Conservation (phyloP, 768 basidiomycete genomes). For the Fomitopsis pulvina region DNA sequence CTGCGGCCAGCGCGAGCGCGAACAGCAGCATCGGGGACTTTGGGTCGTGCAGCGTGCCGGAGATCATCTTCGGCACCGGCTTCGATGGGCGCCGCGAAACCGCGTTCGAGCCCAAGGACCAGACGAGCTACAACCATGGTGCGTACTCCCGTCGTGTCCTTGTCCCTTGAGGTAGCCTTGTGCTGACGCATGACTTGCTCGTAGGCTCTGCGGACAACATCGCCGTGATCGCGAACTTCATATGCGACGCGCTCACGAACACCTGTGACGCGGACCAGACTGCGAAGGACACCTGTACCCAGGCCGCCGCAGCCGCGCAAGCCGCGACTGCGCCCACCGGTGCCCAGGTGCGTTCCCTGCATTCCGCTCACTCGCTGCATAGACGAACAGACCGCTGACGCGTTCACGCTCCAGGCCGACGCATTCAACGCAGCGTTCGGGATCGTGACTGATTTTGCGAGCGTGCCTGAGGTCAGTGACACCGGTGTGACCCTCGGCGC, state of each 20-base stretch:
- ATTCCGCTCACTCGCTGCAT: no score
- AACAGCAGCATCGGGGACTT: constrained; percentile 32
- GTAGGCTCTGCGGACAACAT: constrained; percentile 56
- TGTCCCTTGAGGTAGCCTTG: constrained; percentile 14
- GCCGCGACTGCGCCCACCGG: constrained; percentile 29
- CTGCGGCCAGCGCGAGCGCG: constrained; percentile 25
- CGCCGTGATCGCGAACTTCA: constrained; percentile 50
- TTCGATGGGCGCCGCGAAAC: constrained; percentile 51
- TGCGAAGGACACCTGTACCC: constrained; percentile 43
- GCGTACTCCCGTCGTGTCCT: constrained; percentile 2
- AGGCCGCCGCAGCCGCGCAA: constrained; percentile 27
- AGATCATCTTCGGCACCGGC: constrained; percentile 47
- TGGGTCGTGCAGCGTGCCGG: constrained; percentile 46
- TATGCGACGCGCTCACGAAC: constrained; percentile 51
- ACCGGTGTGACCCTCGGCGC: constrained; percentile 34
- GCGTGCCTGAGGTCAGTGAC: constrained; percentile 36
- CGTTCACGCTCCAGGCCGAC: no score
- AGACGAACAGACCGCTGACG: no score
- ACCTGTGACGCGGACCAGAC: constrained; percentile 47
- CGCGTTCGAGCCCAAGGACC: constrained; percentile 44
- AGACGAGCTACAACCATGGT: constrained; percentile 21
- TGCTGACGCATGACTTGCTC: not conserved
- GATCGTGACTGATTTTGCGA: constrained; percentile 43
- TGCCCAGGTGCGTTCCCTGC: no score
- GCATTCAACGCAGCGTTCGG: constrained; percentile 56